phyloP scores from a whole-genome alignment of 2,329 filamentous ascomycete species.

The Clarireedia monteithiana region DNA sequence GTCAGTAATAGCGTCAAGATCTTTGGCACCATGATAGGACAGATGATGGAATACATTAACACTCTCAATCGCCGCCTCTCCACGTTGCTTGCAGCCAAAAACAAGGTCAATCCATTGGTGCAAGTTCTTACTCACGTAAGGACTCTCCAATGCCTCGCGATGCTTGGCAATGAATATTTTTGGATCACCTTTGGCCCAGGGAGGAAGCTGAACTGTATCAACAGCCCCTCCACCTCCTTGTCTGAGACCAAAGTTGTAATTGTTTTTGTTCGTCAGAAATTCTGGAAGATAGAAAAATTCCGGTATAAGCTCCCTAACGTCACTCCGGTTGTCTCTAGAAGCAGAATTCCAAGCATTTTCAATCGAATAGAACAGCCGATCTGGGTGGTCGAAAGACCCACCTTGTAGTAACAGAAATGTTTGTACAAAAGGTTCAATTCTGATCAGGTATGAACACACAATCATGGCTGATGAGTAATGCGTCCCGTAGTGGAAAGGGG shows the following conservation, averaged over 20 bases:
- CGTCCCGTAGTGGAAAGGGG: conserved; percentile 94
- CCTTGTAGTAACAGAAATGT: conserved; percentile 91
- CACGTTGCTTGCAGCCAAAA: conserved; percentile 89
- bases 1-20: conserved; percentile 85
- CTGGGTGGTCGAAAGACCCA: conserved; percentile 93
- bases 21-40: conserved; percentile 88
- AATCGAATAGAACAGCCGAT: conserved; percentile 90
- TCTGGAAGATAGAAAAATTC: conserved; percentile 97
- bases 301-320: conserved; percentile 89
- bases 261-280: conserved; percentile 88
- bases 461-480: conserved; percentile 99
- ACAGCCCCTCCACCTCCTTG: conserved; percentile 76
- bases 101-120: conserved; percentile 95
- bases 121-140: conserved; percentile 80
- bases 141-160: conserved; percentile 89
- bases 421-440: conserved; percentile 91
- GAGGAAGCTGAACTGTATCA: conserved; percentile 81
- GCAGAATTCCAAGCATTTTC: conserved; percentile 86
- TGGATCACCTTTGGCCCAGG: conserved; percentile 94
- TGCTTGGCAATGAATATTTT: conserved; percentile 94
- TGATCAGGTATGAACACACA: conserved; percentile 90
- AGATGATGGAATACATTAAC: conserved; percentile 95
- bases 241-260: conserved; percentile 84
- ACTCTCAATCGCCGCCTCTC: conserved; percentile 83
- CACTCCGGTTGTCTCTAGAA: conserved; percentile 82